phyloP scores from a whole-genome alignment of 1,284 basidiomycete genomes.

The Pyrrhoderma lamaoense region DNA sequence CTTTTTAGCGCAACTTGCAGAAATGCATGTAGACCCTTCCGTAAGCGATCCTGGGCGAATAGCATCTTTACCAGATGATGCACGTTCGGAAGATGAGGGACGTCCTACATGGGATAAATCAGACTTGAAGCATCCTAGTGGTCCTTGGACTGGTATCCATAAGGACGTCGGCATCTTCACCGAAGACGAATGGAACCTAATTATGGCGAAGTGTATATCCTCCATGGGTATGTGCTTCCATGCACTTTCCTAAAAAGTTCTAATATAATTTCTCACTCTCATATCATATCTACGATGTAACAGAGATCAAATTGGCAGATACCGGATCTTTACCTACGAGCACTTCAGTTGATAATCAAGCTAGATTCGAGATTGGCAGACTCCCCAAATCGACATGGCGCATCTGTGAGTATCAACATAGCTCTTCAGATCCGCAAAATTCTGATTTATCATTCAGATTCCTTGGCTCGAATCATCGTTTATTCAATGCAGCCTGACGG shows the following conservation, averaged over 20 bases:
- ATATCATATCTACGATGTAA: conserved; percentile 4
- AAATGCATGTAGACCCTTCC: conserved; percentile 67
- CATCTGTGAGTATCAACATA: conserved; percentile 44
- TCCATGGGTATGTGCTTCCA: conserved; percentile 81
- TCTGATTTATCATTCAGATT: conserved; percentile 38
- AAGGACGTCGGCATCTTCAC: conserved; percentile 85
- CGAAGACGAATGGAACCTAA: conserved; percentile 77
- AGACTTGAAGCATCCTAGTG: conserved; percentile 32
- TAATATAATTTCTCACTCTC: conserved; percentile 8
- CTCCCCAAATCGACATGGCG: conserved; percentile 63
- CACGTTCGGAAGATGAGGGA: conserved; percentile 52
- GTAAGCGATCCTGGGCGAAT: conserved; percentile 65
- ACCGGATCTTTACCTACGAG: conserved; percentile 66
- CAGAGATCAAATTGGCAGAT: conserved; percentile 68
- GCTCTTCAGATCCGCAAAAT: background rate
- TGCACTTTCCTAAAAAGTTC: conserved; percentile 16
- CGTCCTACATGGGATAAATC: conserved; percentile 49
- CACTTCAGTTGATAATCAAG: conserved; percentile 58
- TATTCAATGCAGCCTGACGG: conserved; percentile 85
- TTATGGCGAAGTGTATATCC: conserved; percentile 89
- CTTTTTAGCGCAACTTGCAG: conserved; percentile 61
- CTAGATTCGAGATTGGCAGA: conserved; percentile 58
- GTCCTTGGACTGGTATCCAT: conserved; percentile 61
- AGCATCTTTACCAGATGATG: conserved; percentile 64
- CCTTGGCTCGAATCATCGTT: conserved; percentile 81